phyloP scores from a whole-genome alignment of 2,329 filamentous ascomycete species.

The Cercospora nicotianae region DNA sequence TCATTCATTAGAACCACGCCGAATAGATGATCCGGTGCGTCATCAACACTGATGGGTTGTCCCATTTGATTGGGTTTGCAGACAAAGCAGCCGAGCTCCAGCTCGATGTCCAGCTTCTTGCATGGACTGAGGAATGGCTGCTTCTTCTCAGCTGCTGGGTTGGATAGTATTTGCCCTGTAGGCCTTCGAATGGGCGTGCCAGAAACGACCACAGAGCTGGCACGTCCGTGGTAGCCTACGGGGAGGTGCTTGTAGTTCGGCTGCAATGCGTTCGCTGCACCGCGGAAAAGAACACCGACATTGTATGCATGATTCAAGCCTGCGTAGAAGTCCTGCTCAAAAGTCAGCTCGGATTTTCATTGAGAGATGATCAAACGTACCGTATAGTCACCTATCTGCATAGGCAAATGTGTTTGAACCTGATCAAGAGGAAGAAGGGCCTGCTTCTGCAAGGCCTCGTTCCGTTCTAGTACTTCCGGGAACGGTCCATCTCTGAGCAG shows the following conservation, averaged over 20 bases:
- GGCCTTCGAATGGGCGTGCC: constrained; percentile 73
- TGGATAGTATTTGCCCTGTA: constrained; percentile 69
- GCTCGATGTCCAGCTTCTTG: constrained; percentile 72
- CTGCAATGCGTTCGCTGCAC: constrained; percentile 69
- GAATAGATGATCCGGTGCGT: constrained; percentile 72
- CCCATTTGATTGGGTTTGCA: constrained; percentile 65
- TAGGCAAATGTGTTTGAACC: constrained; percentile 68
- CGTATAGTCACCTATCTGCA: constrained; percentile 74
- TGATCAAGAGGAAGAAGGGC: constrained; percentile 61
- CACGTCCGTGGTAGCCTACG: constrained; percentile 77
- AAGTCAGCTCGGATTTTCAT: constrained; percentile 2
- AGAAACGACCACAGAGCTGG: constrained; percentile 72
- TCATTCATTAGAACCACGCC: constrained; percentile 83
- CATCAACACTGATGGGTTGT: constrained; percentile 59
- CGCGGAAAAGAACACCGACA: constrained; percentile 70
- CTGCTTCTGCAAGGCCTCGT: constrained; percentile 56
- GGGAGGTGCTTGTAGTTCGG: constrained; percentile 81
- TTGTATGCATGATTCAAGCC: constrained; percentile 77
- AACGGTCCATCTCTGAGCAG: constrained; percentile 61
- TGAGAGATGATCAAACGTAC: constrained; percentile 8
- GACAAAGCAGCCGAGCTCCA: constrained; percentile 77
- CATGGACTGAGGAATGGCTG: constrained; percentile 63
- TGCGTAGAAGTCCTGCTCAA: constrained; percentile 73
- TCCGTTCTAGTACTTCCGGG: constrained; percentile 63
- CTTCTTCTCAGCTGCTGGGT: constrained; percentile 63